Base-by-base conservation (phyloP, 2,329 filamentous ascomycete species). In the Clarireedia homoeocarpa region DNA sequence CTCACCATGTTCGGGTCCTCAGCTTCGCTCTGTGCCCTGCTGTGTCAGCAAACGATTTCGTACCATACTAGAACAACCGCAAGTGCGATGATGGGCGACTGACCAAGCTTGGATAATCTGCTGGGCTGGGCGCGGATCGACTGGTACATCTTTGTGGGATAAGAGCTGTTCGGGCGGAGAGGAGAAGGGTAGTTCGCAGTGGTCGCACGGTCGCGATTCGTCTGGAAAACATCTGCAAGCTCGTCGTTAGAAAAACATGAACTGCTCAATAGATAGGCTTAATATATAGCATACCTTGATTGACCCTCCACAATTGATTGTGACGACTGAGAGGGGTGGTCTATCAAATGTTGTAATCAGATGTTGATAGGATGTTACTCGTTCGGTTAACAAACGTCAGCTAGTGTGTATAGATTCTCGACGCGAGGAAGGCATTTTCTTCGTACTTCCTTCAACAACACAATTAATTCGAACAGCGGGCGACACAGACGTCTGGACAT, bases 1-100 rank as follows among this genome's bases (percentile, higher is more conserved):
- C 80, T 71, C 65, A 86, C 84, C 83, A 84, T 83, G 61, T 74
- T 76, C 23, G 86, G 86, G 64, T 88, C 84, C 68, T 86, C 79
- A 52, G 80, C 76, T 30, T 86, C 82, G 58, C 74, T 69, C 64
- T 71, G 56, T 46, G 55, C 26, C 42, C 46, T 52, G 56, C 48
- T 40, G 44, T 45, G 57, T 67, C 52, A 68, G 65, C 48, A 39
- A 9, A 58, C 36, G 39, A 38, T 23, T 48, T 24, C 10, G 51
- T 30, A 24, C 14, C 30, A 26, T 4, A 39, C 12, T 20, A 23
- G 52, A 20, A 30, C 27, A 44, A 4, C 15, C 24, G 36, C 20
- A n/a, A 50, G 24, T 23, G 53, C 36, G 27, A 51, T 24, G 17
- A 42, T 34, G 24, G 14, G 27, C 24, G 38, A 64, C 66, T 63